Conservation (phyloP, 306 rosid species). For the Canavalia ensiformis region DNA sequence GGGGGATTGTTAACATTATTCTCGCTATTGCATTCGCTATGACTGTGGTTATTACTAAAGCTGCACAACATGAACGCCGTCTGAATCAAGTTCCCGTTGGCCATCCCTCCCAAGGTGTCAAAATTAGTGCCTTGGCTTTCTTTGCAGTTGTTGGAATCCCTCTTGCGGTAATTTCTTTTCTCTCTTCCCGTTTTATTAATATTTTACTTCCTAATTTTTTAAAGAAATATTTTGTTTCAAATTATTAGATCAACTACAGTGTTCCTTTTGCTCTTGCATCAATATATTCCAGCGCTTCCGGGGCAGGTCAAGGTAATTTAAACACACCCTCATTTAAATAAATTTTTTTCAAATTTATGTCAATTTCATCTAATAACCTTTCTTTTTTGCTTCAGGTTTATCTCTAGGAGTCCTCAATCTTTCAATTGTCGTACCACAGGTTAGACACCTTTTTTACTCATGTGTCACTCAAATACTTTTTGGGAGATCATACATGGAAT, state of each 20-base stretch:
- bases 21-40: constrained; percentile 43
- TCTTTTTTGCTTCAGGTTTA: constrained; percentile 58
- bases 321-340: neutral
- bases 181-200: neutral
- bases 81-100: constrained; percentile 30
- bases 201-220: too few species aligned
- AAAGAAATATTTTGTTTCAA: neutral
- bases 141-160: constrained; percentile 74
- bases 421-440: constrained; percentile 77
- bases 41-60: constrained; percentile 30
- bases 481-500: neutral
- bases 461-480: neutral
- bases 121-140: constrained; percentile 60
- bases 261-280: constrained; percentile 84
- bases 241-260: constrained; percentile 57
- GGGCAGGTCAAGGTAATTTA: constrained; percentile 81
- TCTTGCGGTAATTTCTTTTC: constrained; percentile 56
- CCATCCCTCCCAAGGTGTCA: constrained; percentile 42
- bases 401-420: constrained; percentile 77
- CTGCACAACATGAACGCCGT: constrained; percentile 28
- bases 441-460: neutral
- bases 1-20: constrained; percentile 40
- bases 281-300: constrained; percentile 62
- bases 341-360: neutral
- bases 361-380: neutral